Evolutionary conservation across 306 rosid species (phyloP).

Genomic region (Benincasa hispida): DNA sequence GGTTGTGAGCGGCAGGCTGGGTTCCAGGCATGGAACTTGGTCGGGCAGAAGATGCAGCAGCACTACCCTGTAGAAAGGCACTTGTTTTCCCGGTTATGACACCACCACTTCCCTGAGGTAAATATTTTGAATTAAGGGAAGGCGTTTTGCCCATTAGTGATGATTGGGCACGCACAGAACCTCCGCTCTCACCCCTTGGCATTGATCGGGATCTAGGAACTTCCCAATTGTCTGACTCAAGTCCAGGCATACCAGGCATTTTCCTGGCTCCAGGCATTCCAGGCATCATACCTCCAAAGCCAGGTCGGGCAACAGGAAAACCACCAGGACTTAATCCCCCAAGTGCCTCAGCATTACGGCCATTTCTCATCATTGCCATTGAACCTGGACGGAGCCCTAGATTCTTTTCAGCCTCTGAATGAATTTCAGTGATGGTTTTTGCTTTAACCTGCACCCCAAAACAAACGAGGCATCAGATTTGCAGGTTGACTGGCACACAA

Average conservation of each 20-base stretch:
- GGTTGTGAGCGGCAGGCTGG: conserved; percentile 6
- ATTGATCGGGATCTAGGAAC: conserved; percentile 19
- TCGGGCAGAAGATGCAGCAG: conserved; percentile 8
- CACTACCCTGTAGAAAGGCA: conserved; percentile 23
- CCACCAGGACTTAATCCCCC: conserved; percentile 20
- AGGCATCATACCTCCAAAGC: conserved; percentile 24
- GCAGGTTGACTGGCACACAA: neutral
- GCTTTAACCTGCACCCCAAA: conserved; percentile 27
- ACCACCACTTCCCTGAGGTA: conserved; percentile 32
- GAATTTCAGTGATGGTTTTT: conserved; percentile 29
- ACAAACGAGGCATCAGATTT: conserved; percentile 6
- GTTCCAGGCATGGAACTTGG: neutral
- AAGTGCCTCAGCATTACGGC: conserved; percentile 11
- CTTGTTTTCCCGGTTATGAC: conserved; percentile 25
- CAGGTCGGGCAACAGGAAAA: conserved; percentile 20
- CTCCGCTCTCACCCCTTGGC: conserved; percentile 13
- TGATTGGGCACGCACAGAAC: conserved; percentile 10
- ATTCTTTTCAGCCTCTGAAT: conserved; percentile 37
- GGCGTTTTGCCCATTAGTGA: conserved; percentile 15
- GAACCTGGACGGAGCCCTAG: conserved; percentile 31
- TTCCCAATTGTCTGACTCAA: conserved; percentile 24
- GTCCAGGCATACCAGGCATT: conserved; percentile 33
- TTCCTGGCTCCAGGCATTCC: conserved; percentile 23
- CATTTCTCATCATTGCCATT: conserved; percentile 23
- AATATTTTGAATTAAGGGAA: conserved; percentile 18